Evolutionary conservation across 75 land plant genomes (phyloP).

Genomic region (Picea glauca): DNA sequence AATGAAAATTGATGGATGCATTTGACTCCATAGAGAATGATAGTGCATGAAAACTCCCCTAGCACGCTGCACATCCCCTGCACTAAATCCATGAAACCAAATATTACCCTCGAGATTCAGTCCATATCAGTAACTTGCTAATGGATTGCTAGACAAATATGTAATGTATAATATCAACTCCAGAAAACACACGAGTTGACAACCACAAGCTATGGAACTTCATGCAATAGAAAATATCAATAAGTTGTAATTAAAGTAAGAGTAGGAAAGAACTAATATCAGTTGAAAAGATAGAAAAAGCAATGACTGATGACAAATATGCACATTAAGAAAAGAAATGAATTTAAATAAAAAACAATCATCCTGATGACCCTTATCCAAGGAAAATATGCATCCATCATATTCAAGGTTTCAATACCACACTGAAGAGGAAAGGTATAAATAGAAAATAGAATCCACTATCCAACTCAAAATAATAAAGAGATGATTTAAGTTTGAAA

Average conservation of each 20-base stretch:
- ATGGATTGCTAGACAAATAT: too few relatives aligned
- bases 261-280: too few relatives aligned
- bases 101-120: not conserved
- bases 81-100: constrained; percentile 21
- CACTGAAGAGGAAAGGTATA: not conserved
- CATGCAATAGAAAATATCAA: not conserved
- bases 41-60: constrained; percentile 70
- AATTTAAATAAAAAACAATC: not conserved
- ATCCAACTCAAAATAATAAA: too few relatives aligned
- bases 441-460: too few relatives aligned
- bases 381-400: not conserved
- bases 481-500: not conserved
- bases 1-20: constrained; percentile 31
- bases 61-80: constrained; percentile 84
- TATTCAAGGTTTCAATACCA: not conserved
- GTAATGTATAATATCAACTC: not conserved
- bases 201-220: not conserved
- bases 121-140: not conserved
- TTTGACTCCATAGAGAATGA: constrained; percentile 36
- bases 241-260: not conserved
- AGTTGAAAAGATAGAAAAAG: too few relatives aligned
- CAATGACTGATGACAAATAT: not conserved
- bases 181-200: not conserved
- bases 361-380: not conserved
- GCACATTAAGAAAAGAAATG: not conserved